Conservation (phyloP, 192 early-diverging fungal genomes). For the Coemansia sp. region DNA sequence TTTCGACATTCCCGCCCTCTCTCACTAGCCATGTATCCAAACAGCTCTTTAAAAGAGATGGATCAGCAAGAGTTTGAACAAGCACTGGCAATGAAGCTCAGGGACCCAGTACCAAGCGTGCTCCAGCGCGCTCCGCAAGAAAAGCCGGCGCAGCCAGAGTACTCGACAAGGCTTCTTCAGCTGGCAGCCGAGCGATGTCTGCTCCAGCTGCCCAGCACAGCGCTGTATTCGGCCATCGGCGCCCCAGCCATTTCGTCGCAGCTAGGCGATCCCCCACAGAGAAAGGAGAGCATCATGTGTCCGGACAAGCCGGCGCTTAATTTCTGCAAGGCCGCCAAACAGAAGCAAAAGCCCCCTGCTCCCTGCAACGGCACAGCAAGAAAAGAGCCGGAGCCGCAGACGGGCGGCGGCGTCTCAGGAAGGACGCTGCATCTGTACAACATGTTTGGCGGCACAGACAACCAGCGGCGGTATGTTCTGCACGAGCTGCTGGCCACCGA, state of each 20-base stretch:
- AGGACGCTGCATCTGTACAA: neutral
- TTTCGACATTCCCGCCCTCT: neutral
- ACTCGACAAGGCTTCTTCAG: neutral
- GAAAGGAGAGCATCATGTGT: constrained; percentile 21
- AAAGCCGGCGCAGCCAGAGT: neutral
- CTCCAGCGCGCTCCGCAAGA: constrained; percentile 6
- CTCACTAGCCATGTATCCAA: neutral
- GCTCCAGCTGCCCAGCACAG: neutral
- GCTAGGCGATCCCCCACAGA: constrained; percentile 9
- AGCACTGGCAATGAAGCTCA: constrained; percentile 18
- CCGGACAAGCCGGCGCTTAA: neutral
- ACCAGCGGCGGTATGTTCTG: constrained; percentile 45
- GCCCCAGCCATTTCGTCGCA: neutral
- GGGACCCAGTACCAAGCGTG: constrained; percentile 26
- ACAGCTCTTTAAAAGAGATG: constrained; percentile 11
- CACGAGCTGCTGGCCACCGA: constrained; percentile 53
- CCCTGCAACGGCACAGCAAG: neutral
- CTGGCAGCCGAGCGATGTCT: constrained; percentile 7
- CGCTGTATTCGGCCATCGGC: neutral
- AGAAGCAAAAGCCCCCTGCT: neutral
- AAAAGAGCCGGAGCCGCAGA: neutral
- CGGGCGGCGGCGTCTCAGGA: neutral
- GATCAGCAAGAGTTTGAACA: constrained; percentile 26
- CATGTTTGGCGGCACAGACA: neutral
- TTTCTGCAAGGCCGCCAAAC: neutral